Base-by-base conservation (phyloP, 1,284 basidiomycete genomes). In the Hemileia vastatrix region DNA sequence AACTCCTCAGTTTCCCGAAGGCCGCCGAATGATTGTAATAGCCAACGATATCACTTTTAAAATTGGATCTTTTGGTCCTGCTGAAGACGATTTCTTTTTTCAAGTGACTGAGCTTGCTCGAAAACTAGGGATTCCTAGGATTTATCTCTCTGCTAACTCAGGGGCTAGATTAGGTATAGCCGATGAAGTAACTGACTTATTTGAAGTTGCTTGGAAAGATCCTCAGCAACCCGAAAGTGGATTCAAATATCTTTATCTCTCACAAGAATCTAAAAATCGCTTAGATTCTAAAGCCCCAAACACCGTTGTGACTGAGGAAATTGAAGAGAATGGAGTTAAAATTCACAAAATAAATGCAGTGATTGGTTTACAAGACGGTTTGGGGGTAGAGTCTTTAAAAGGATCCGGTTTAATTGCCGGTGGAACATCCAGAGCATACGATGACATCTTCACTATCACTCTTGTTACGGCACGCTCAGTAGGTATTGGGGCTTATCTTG, bases 41-140 rank as follows among this genome's bases (percentile, higher is more conserved):
- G 91, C 95, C 63, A 99, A 99, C 79, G 95, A 99, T 74, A 98
- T 98, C 78, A 99, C 95, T 19, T 94, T 85, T 82, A 94, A 91
- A 80, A 97, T 96, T 66, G 95, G 95, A 68, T 97, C 94, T 9
- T 99, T 99, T 76, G 95, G 94, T 60, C 95, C 95, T 44, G 76
- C 80, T 6, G 95, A 99, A 77, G 95, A 98, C 78, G 86, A 90
- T 66, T 97, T 88, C 84, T 98, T 98, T 81, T 93, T 85, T 78
- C 86, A 88, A 66, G 93, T 90, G 51, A 93, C 93, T 4, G 86
- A 93, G 76, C 90, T 95, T 71, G 94, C 94, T 52, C 88, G 93
- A 57, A 80, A 85, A 60, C 83, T 83, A 43, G 93, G 94, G 61
- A 78, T 95, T 32, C 94, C 94, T 59, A 87, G 94, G 52, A 87